Evolutionary conservation across 257 asterid genomes (phyloP).

Genomic region (Solanum appendiculatum): DNA sequence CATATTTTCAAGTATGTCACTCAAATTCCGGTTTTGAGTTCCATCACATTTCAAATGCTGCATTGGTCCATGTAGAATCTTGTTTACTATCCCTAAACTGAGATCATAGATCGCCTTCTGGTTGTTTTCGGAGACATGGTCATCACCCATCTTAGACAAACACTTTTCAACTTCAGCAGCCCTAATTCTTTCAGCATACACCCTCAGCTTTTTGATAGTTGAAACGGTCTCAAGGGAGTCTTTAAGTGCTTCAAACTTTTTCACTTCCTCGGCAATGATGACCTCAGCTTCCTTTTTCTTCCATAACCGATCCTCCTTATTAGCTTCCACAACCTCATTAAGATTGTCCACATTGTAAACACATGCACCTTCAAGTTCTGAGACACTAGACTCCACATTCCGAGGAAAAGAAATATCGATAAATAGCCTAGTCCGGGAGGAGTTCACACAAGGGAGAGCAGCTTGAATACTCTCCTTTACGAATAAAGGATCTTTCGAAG

Average conservation of each 20-base stretch:
- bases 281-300: constrained; percentile 73
- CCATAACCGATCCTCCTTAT: constrained; percentile 59
- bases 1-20: constrained; percentile 63
- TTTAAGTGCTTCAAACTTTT: constrained; percentile 66
- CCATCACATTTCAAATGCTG: constrained; percentile 76
- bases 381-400: constrained; percentile 66
- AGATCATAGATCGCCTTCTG: constrained; percentile 69
- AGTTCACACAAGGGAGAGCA: constrained; percentile 31
- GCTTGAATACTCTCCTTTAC: constrained; percentile 52
- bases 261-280: constrained; percentile 60
- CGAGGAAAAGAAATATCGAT: constrained; percentile 84
- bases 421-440: constrained; percentile 38
- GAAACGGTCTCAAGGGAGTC: constrained; percentile 84
- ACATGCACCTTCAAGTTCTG: constrained; percentile 39
- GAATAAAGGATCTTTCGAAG: constrained; percentile 56
- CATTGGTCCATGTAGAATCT: constrained; percentile 87
- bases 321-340: constrained; percentile 83
- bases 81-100: constrained; percentile 57
- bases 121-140: constrained; percentile 28
- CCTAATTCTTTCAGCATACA: constrained; percentile 76
- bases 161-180: constrained; percentile 74
- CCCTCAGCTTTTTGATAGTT: constrained; percentile 75
- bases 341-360: constrained; percentile 82
- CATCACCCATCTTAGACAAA: constrained; percentile 55
- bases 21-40: constrained; percentile 33